Evolutionary conservation across 345 rosid genomes (phyloP), one percentile per base, ranked within the genome.

Genomic region (Moringa oleifera): DNA sequence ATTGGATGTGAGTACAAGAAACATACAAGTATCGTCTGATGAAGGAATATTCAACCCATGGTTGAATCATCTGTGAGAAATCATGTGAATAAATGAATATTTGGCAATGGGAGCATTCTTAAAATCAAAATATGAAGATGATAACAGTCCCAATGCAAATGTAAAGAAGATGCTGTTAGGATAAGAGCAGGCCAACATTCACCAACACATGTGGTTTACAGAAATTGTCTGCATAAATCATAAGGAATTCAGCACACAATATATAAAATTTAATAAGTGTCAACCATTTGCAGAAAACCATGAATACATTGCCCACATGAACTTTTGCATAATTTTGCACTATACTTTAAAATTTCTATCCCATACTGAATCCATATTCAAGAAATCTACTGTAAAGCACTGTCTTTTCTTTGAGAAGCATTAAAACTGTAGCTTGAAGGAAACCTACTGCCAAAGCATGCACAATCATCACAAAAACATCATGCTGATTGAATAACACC

Each of bases 161-260:
- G 94, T 55, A 93, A 82, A 31, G 96, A 93, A 73, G 98, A 89
- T 45, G 98, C 97, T 24, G 94, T 41, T 67, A 93, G 76, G 64
- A 90, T 74, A 73, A 93, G 94, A 77, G 85, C 96, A 65, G 98
- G 97, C 98, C 97, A 93, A 61, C 84, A 81, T 71, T 88, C 90
- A 69, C 78, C 74, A 64, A 90, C 50, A 17, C 98, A 93, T 37
- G 91, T 71, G 71, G 85, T 65, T n/a, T 63, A 83, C 84, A 68
- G 91, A 95, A 74, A 89, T 84, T 70, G 96, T 95, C 97, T 92
- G 83, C 69, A 61, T 55, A 68, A 51, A 45, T 24, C 60, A 62
- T 20, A 49, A 57, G 55, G 24, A 61, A 57, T 62, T 57, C 20
- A 65, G 61, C 21, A 51, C 23, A 25, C 22, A 59, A 17, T 18